Percentiles rank a stretch among this genome's conserved stretches.
Conservation (phyloP, 805 yeast species). For the Cyberlindnera xishuangbannaensis region DNA sequence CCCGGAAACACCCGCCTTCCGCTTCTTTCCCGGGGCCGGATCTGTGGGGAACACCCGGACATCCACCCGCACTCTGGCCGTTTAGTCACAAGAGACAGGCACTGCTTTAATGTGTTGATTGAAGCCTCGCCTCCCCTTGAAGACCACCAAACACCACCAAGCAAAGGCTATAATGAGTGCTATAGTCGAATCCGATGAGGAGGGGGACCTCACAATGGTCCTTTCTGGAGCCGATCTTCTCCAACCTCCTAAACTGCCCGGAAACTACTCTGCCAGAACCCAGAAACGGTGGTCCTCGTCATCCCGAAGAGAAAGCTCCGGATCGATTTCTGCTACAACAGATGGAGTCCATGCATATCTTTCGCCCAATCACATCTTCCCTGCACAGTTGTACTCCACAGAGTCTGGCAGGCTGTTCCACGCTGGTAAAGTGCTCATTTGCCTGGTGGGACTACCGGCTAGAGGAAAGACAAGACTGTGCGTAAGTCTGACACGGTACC, state of each 20-base stretch:
- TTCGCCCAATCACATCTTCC: slow-evolving; percentile 64
- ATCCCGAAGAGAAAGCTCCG: slow-evolving; percentile 13
- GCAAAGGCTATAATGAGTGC: slow-evolving; percentile 27
- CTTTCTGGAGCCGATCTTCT: slow-evolving; percentile 27
- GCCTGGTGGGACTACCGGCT: slow-evolving; percentile 90
- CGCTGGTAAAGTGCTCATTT: slow-evolving; percentile 89
- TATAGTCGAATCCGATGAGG: slow-evolving; percentile 28
- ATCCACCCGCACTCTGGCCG: no score
- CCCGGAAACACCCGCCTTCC: no score
- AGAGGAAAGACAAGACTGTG: slow-evolving; percentile 92
- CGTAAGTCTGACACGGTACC: slow-evolving; percentile 83
- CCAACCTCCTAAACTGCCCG: slow-evolving; percentile 39
- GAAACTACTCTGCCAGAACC: slow-evolving; percentile 52
- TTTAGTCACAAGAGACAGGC: no score
- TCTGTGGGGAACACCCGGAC: no score
- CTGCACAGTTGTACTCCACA: slow-evolving; percentile 90
- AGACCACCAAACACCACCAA: no score
- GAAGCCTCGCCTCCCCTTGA: no score
- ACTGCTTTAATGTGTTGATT: no score
- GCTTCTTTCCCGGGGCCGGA: no score
- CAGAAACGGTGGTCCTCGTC: slow-evolving; percentile 42
- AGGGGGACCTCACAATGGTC: slow-evolving; percentile 16
- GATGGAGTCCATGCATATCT: slow-evolving; percentile 68
- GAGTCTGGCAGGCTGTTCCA: slow-evolving; percentile 90
- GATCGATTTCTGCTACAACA: slow-evolving; percentile 13